phyloP scores from a whole-genome alignment of 192 early-diverging fungal genomes.

The Coemansia javaensis region DNA sequence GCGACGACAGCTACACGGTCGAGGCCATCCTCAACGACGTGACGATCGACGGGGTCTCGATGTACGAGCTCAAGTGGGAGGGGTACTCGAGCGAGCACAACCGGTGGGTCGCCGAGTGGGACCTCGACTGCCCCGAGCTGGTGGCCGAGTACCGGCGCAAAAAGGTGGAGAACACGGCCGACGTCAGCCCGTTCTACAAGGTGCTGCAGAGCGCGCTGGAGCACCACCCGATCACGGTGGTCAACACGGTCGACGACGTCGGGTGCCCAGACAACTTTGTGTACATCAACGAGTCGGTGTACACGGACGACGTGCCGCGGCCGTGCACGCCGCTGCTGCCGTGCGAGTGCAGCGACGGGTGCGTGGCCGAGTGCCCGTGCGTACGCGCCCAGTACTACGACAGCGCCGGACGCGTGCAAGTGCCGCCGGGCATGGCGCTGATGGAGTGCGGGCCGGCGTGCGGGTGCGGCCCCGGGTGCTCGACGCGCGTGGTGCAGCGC shows the following conservation, averaged over 20 bases:
- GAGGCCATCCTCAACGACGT: conserved; percentile 26
- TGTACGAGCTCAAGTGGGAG: conserved; percentile 25
- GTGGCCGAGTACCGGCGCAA: conserved; percentile 11
- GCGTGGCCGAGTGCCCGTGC: conserved; percentile 20
- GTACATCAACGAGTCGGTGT: conserved; percentile 35
- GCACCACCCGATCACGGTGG: conserved; percentile 17
- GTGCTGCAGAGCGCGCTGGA: conserved; percentile 13
- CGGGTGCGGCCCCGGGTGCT: conserved; percentile 28
- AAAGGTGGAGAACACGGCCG: conserved; percentile 19
- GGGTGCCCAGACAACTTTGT: conserved; percentile 29
- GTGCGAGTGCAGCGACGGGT: conserved; percentile 29
- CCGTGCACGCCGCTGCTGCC: conserved; percentile 31
- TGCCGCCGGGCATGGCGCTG: conserved; percentile 5
- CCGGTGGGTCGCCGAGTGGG: conserved; percentile 10
- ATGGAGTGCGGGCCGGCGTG: conserved; percentile 42
- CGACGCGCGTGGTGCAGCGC: conserved; percentile 41
- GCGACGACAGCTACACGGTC: neutral
- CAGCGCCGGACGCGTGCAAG: conserved; percentile 16
- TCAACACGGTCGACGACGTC: conserved; percentile 36
- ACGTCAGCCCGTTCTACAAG: conserved; percentile 26
- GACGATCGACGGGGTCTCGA: conserved; percentile 5
- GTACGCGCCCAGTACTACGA: conserved; percentile 25
- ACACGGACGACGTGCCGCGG: conserved; percentile 35
- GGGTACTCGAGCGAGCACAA: conserved; percentile 10
- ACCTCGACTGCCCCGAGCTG: conserved; percentile 9